A percentile compares a stretch with the other conserved stretches of the same genome.
These are phyloP conservation scores for Phytopythium vexans DNA, from an alignment of 352 stramenopile species.

Conservation along the genomic window DNA sequence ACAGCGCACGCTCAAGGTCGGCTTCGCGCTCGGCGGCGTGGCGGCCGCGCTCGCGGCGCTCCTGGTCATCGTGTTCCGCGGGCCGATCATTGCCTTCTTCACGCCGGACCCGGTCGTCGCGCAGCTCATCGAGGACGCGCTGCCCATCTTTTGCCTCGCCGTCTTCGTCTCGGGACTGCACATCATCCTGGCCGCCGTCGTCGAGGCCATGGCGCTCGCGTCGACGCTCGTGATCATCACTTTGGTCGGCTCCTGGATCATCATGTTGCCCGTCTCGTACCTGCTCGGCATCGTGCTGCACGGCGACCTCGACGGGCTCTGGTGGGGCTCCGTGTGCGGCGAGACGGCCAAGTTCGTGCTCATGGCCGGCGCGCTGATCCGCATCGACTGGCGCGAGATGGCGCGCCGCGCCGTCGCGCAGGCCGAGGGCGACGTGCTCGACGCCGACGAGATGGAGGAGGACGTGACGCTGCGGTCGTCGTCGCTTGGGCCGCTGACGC, in stretches of 20 bases:
- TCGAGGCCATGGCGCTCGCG: slow-evolving; percentile 77
- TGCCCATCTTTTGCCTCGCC: slow-evolving; percentile 69
- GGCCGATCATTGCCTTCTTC: slow-evolving; percentile 52
- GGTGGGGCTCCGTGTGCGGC: slow-evolving; percentile 71
- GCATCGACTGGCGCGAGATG: slow-evolving; percentile 74
- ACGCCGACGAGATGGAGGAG: slow-evolving; percentile 45
- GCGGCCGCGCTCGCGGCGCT: slow-evolving; percentile 54
- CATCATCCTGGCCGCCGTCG: slow-evolving; percentile 71
- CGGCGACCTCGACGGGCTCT: slow-evolving; percentile 56
- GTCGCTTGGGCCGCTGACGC: slow-evolving; percentile 55
- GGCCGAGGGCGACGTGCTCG: slow-evolving; percentile 46
- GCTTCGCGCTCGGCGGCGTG: slow-evolving; percentile 58
- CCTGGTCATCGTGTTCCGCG: slow-evolving; percentile 44
- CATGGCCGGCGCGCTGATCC: slow-evolving; percentile 46
- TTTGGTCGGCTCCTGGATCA: slow-evolving; percentile 59
- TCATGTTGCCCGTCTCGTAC: slow-evolving; percentile 68
- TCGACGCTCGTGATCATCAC: slow-evolving; percentile 74
- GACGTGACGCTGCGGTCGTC: slow-evolving; percentile 59
- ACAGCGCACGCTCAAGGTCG: slow-evolving; percentile 53
- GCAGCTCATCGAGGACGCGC: slow-evolving; percentile 41
- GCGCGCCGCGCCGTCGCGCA: slow-evolving; percentile 56
- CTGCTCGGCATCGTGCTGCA: slow-evolving; percentile 46
- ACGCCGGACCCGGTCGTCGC: slow-evolving; percentile 58
- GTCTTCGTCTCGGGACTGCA: slow-evolving; percentile 77
- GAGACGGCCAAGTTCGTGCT: slow-evolving; percentile 72